A percentile compares a stretch with the other conserved stretches of the same genome.
Evolutionary conservation across 768 basidiomycete species (phyloP).

Genomic region (Naematelia encephala): DNA sequence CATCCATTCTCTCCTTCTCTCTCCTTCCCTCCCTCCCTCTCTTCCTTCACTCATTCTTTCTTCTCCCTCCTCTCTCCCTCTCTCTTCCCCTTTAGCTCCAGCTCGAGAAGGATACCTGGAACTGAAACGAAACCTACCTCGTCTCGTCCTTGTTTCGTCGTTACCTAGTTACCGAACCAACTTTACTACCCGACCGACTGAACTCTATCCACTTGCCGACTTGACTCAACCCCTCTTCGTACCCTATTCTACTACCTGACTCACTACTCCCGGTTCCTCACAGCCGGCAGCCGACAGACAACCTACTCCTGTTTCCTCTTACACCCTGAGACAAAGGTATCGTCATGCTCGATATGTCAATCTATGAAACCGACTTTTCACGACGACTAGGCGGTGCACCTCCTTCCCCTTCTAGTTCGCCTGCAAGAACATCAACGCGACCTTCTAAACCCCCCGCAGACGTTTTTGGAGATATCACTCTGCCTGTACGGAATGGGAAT

Average conservation of each 20-base stretch:
- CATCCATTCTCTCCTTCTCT: not conserved
- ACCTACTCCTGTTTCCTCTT: too few relatives aligned
- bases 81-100: not conserved
- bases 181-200: too few relatives aligned
- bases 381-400: constrained; percentile 1
- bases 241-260: too few relatives aligned
- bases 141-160: not conserved
- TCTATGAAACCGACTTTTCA: constrained; percentile 7
- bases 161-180: too few relatives aligned
- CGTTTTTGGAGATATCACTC: constrained; percentile 37
- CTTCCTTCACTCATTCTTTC: not conserved
- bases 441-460: constrained; percentile 7
- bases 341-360: constrained; percentile 1
- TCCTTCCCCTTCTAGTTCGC: constrained; percentile 2
- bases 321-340: not conserved
- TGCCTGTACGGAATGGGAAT: constrained; percentile 18
- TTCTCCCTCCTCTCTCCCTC: not conserved
- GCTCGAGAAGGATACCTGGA: too few relatives aligned
- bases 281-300: too few relatives aligned
- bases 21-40: not conserved
- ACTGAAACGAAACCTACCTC: too few relatives aligned
- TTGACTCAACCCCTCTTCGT: too few relatives aligned
- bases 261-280: not conserved
- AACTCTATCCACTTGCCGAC: too few relatives aligned
- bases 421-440: not conserved